A percentile compares a stretch with the other conserved stretches of the same genome.
These are phyloP conservation scores for Aureobasidium zeae DNA, from an alignment of 2,329 filamentous ascomycete species.

Conservation along the genomic window DNA sequence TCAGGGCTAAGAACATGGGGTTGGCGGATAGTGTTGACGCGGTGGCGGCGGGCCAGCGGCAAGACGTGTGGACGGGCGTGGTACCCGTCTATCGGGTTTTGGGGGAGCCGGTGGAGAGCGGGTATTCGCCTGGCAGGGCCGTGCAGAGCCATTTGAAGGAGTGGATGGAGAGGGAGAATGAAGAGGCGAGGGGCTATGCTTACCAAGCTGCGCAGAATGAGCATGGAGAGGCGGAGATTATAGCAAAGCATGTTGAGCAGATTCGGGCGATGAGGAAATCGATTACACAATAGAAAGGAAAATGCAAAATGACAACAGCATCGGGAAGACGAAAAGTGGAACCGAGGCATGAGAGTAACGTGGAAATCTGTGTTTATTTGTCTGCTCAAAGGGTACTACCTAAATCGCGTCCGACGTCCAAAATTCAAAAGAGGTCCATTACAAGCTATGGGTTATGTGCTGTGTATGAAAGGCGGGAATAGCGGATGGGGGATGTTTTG, in stretches of 20 bases:
- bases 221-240: constrained; percentile 6
- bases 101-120: constrained; percentile 5
- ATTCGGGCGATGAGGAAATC: not conserved
- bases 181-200: not conserved
- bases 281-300: not conserved
- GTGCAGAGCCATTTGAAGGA: constrained; percentile 1
- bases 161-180: constrained; percentile 4
- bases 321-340: too few species aligned
- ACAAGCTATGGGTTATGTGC: constrained; percentile 11
- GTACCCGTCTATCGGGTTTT: constrained; percentile 1
- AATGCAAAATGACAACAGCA: not conserved
- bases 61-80: constrained; percentile 11
- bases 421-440: constrained; percentile 2
- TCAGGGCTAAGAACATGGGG: constrained; percentile 12
- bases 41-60: not conserved
- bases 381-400: not conserved
- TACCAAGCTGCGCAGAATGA: constrained; percentile 1
- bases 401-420: not conserved
- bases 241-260: constrained; percentile 5
- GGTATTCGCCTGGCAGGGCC: constrained; percentile 3
- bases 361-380: not conserved
- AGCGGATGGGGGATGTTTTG: constrained; percentile 1
- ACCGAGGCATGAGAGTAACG: too few species aligned
- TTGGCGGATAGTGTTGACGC: constrained; percentile 11
- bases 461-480: constrained; percentile 28